Percentiles rank a stretch among this genome's conserved stretches.
These are phyloP conservation scores for Canavalia ensiformis DNA, from an alignment of 306 rosid genomes.

Conservation along the genomic window DNA sequence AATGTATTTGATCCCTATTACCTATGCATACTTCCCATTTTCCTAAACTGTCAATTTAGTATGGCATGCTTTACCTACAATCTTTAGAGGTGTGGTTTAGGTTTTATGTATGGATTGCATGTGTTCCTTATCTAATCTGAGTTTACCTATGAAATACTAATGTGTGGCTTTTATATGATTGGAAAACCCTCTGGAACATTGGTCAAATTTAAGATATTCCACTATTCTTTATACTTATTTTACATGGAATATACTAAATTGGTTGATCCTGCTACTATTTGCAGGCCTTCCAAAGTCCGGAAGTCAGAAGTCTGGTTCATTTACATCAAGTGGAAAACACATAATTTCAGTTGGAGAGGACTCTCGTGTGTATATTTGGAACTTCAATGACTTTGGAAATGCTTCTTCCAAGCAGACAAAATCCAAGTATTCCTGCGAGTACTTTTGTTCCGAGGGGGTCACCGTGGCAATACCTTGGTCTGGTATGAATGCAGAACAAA, in stretches of 20 bases:
- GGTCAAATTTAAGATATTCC: conserved; percentile 19
- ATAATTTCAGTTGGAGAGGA: conserved; percentile 84
- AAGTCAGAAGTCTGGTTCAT: conserved; percentile 83
- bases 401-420: conserved; percentile 56
- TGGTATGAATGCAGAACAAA: conserved; percentile 55
- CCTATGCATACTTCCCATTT: background rate
- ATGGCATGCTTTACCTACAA: conserved; percentile 3
- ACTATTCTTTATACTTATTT: background rate
- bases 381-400: conserved; percentile 49
- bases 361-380: conserved; percentile 81
- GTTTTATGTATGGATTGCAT: background rate
- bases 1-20: conserved; percentile 3
- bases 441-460: conserved; percentile 75
- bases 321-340: conserved; percentile 67
- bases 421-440: conserved; percentile 69
- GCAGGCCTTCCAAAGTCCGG: conserved; percentile 79
- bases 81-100: conserved; percentile 22
- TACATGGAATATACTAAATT: conserved; percentile 40
- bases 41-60: background rate
- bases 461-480: conserved; percentile 88
- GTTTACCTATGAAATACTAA: background rate
- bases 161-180: background rate
- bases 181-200: background rate
- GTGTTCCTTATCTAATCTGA: conserved; percentile 3
- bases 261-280: conserved; percentile 39